A percentile compares a stretch with the other conserved stretches of the same genome.
These are phyloP conservation scores for Eremothecium gossypii DNA, from an alignment of 1,139 yeast species.

Conservation along the genomic window DNA sequence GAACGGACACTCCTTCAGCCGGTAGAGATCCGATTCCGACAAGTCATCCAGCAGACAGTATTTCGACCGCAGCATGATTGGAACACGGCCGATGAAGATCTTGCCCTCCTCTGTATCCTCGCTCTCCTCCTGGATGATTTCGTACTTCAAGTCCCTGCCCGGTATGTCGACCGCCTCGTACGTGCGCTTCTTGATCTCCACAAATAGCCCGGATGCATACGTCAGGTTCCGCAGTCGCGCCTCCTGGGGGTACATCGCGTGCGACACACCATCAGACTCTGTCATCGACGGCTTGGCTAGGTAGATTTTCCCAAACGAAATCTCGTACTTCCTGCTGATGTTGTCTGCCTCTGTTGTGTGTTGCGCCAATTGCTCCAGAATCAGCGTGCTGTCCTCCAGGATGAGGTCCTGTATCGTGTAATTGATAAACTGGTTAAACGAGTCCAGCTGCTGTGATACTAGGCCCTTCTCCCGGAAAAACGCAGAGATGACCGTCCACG, in stretches of 20 bases:
- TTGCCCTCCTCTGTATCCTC: constrained; percentile 55
- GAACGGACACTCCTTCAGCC: constrained; percentile 94
- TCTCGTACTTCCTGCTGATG: constrained; percentile 85
- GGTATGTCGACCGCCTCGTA: constrained; percentile 72
- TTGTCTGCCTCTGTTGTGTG: constrained; percentile 87
- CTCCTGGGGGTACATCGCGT: constrained; percentile 96
- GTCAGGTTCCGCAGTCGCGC: constrained; percentile 94
- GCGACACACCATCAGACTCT: constrained; percentile 99
- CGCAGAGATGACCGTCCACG: constrained; percentile 96
- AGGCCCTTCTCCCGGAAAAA: constrained; percentile 95
- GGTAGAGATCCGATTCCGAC: constrained; percentile 91
- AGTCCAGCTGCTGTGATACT: constrained; percentile 95
- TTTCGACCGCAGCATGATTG: constrained; percentile 94
- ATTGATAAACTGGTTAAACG: constrained; percentile 96
- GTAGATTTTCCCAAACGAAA: constrained; percentile 92
- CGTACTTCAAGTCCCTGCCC: constrained; percentile 67
- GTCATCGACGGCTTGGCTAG: constrained; percentile 97
- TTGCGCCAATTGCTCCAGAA: constrained; percentile 96
- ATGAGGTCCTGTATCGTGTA: constrained; percentile 94
- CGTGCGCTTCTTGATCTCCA: constrained; percentile 89
- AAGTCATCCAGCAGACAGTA: constrained; percentile 89
- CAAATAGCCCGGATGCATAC: constrained; percentile 90
- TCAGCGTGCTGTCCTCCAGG: constrained; percentile 89
- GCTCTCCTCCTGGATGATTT: constrained; percentile 37
- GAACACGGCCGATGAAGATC: constrained; percentile 92